Percentiles rank a stretch among this genome's conserved stretches.
Conservation (phyloP, 768 basidiomycete genomes). For the Tulasnella sp. region DNA sequence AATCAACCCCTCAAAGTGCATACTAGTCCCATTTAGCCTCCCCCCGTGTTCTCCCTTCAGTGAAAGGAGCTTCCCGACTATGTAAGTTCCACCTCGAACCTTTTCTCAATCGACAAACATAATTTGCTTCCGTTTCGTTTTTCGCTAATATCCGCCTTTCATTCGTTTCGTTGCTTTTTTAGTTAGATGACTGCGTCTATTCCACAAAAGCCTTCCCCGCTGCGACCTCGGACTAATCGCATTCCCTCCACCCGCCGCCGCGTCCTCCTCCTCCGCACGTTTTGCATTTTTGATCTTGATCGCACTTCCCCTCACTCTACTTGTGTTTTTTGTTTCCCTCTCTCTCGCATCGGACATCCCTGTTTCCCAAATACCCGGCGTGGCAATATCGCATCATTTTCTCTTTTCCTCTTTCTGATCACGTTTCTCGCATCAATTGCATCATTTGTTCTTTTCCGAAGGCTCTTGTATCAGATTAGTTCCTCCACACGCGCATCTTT, state of each 20-base stretch:
- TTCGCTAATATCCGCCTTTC: neutral
- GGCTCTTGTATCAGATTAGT: neutral
- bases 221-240: neutral
- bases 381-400: neutral
- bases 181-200: neutral
- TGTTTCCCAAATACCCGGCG: neutral
- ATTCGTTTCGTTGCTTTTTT: neutral
- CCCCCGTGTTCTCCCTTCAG: neutral
- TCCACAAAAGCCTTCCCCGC: neutral
- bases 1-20: neutral
- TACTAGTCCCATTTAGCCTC: neutral
- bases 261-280: neutral
- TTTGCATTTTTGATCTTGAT: neutral
- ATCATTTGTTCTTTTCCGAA: neutral
- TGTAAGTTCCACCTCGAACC: neutral
- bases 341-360: neutral
- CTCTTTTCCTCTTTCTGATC: neutral
- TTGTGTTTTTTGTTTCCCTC: neutral
- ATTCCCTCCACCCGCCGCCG: neutral
- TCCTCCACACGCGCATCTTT: neutral
- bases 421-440: neutral
- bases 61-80: neutral
- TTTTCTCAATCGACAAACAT: neutral
- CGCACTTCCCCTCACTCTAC: neutral
- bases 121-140: neutral